Evolutionary conservation across 106 monocot genomes (phyloP).

Genomic region (Dendrobium huoshanense): DNA sequence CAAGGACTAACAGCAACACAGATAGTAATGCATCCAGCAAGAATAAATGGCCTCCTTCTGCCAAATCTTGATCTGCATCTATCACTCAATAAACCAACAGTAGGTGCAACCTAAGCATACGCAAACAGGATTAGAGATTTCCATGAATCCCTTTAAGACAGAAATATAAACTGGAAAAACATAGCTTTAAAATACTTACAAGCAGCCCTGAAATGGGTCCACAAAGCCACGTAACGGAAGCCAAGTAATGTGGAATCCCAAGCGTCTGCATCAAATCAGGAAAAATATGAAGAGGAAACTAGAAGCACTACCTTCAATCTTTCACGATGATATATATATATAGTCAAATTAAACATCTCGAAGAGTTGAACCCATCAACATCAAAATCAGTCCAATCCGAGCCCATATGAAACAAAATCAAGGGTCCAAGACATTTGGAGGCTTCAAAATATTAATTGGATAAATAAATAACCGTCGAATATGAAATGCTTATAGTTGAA

Average conservation of each 20-base stretch:
- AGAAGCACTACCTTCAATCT: background rate
- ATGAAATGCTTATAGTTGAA: too few relatives aligned
- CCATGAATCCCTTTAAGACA: background rate
- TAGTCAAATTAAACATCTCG: too few relatives aligned
- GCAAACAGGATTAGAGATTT: background rate
- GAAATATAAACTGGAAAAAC: background rate
- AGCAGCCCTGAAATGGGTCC: conserved; percentile 56
- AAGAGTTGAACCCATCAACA: too few relatives aligned
- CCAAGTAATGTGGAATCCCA: conserved; percentile 49
- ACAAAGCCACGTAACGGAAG: conserved; percentile 62
- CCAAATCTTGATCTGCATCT: conserved; percentile 53
- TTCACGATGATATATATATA: too few relatives aligned
- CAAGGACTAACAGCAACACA: conserved; percentile 46
- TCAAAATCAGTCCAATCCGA: too few relatives aligned
- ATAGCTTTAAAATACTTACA: conserved; percentile 20
- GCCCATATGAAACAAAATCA: too few relatives aligned
- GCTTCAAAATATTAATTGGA: too few relatives aligned
- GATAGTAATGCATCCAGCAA: conserved; percentile 55
- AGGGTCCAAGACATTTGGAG: too few relatives aligned
- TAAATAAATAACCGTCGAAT: too few relatives aligned
- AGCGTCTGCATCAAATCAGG: conserved; percentile 32
- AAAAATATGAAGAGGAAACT: background rate
- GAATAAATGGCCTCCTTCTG: conserved; percentile 74
- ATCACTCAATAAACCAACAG: conserved; percentile 79
- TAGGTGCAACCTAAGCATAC: conserved; percentile 59